Conservation (phyloP, 2,329 filamentous ascomycete species). For the Hypoxylon sp. region DNA sequence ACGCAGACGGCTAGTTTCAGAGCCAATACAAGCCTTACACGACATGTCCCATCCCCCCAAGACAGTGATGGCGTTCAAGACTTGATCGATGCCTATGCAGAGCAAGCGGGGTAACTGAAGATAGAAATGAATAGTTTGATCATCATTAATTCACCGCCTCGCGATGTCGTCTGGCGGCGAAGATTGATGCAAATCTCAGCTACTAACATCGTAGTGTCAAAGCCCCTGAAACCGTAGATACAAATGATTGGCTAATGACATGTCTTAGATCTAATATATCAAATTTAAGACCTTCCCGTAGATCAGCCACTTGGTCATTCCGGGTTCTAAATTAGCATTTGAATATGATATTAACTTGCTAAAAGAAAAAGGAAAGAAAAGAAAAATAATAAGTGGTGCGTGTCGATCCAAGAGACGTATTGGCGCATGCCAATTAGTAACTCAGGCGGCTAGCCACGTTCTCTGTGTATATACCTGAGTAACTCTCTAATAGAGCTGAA, state of each 20-base stretch:
- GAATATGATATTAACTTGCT: slow-evolving; percentile 13
- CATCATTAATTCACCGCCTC: slow-evolving; percentile 18
- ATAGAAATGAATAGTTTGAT: not conserved
- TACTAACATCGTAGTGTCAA: slow-evolving; percentile 8
- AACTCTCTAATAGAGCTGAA: slow-evolving; percentile 32
- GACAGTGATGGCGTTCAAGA: not conserved
- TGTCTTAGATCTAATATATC: slow-evolving; percentile 20
- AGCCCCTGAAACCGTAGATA: not conserved
- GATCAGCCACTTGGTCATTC: slow-evolving; percentile 14
- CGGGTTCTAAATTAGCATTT: not conserved
- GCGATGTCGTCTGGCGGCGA: not conserved
- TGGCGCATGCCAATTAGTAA: slow-evolving; percentile 17
- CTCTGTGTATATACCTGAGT: not conserved
- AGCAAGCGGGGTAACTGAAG: slow-evolving; percentile 17
- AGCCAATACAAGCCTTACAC: slow-evolving; percentile 41
- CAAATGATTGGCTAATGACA: slow-evolving; percentile 7
- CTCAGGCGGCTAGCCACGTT: slow-evolving; percentile 14
- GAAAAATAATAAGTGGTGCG: slow-evolving; percentile 15
- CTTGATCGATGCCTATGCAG: not conserved
- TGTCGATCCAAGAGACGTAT: slow-evolving; percentile 9
- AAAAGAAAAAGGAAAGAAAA: slow-evolving; percentile 32
- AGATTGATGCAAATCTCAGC: not conserved
- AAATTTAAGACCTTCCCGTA: not conserved
- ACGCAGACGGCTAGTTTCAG: slow-evolving; percentile 32
- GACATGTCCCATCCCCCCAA: slow-evolving; percentile 25